Conservation (phyloP, 225 moss, liverwort and hornwort species). For the Lunularia cruciata region DNA sequence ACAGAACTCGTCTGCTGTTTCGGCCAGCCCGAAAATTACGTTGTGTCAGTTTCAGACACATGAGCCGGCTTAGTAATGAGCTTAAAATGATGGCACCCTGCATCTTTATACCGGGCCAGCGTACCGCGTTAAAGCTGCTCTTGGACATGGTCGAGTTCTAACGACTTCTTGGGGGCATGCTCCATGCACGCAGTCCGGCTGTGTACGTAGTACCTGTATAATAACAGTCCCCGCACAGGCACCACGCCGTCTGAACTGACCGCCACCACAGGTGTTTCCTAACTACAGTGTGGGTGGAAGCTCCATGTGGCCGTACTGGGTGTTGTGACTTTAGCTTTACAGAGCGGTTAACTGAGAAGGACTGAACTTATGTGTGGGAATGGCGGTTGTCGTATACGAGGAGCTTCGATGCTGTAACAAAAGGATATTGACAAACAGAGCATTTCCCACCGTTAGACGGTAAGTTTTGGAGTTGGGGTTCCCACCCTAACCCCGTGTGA, state of each 20-base stretch:
- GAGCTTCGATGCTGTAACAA: too few species aligned
- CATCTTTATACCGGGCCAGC: not conserved
- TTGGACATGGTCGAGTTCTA: not conserved
- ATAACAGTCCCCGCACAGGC: not conserved
- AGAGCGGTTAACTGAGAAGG: too few species aligned
- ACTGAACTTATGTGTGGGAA: too few species aligned
- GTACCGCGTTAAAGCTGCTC: not conserved
- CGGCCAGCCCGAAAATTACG: not conserved
- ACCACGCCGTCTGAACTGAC: not conserved
- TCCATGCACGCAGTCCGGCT: slow-evolving; percentile 3
- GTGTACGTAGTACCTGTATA: not conserved
- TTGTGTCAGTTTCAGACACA: not conserved
- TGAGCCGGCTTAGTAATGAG: not conserved
- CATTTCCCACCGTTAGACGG: too few species aligned
- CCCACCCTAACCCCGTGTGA: too few species aligned
- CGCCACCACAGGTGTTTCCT: too few species aligned
- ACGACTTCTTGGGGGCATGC: not conserved
- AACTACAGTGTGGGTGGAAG: too few species aligned
- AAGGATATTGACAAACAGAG: too few species aligned
- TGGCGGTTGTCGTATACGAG: too few species aligned
- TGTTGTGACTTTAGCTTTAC: too few species aligned
- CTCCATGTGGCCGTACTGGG: too few species aligned
- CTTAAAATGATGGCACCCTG: not conserved
- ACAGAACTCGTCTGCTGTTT: not conserved
- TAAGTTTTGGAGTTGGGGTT: too few species aligned